Conservation (phyloP, 2,329 filamentous ascomycete species). For the Neobulgaria alba region DNA sequence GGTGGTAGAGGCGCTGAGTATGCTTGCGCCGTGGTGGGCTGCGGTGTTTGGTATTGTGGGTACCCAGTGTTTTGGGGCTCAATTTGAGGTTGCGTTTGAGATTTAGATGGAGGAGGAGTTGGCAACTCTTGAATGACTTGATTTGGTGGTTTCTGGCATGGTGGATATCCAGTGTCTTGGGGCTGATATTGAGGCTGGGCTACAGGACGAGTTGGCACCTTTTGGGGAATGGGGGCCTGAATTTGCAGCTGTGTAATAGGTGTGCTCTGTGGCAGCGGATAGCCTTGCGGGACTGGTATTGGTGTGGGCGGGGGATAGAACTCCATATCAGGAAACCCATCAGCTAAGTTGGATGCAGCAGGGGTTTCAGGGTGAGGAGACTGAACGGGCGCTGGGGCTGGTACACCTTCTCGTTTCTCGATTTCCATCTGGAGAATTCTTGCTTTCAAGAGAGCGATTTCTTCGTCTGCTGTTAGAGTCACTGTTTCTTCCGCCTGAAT, state of each 20-base stretch:
- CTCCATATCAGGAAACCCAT: not conserved
- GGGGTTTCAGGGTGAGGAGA: not conserved
- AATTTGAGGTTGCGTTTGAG: not conserved
- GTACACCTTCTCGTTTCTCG: conserved; percentile 16
- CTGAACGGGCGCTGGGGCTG: not conserved
- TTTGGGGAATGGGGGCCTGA: too few relatives aligned
- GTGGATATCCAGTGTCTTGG: too few relatives aligned
- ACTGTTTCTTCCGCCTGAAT: conserved; percentile 1
- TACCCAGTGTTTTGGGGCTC: not conserved
- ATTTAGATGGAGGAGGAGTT: not conserved
- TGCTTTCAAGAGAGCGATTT: conserved; percentile 22
- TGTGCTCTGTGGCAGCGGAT: too few relatives aligned
- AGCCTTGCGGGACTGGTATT: too few relatives aligned
- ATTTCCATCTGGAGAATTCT: conserved; percentile 22
- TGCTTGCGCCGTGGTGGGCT: not conserved
- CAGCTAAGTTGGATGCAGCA: not conserved
- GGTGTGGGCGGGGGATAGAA: not conserved
- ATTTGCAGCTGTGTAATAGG: too few relatives aligned
- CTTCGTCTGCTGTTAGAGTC: conserved; percentile 16
- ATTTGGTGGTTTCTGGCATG: too few relatives aligned
- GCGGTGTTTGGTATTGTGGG: not conserved
- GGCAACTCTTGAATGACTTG: too few relatives aligned
- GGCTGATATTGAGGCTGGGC: too few relatives aligned
- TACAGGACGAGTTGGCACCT: too few relatives aligned
- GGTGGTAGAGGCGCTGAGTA: too few relatives aligned